Base-by-base conservation (phyloP, 73 alveolate species). In the Urostyla sp. region DNA sequence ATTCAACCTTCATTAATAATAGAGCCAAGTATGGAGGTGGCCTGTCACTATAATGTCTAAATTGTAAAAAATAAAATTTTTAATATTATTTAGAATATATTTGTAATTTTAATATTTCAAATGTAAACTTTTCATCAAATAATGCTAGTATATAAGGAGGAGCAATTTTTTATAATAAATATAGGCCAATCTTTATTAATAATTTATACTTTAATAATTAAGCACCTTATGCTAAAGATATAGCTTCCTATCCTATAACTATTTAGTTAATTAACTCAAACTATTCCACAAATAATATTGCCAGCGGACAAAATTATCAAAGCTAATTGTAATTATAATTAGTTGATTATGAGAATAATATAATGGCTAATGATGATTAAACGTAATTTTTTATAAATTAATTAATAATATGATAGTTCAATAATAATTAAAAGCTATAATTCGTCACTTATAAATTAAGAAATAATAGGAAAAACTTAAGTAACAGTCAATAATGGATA, bases 101-200 rank as follows among this genome's bases (percentile, higher is more conserved):
- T n/a, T n/a, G n/a, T n/a, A n/a, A n/a, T n/a, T n/a, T n/a, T n/a
- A n/a, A n/a, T n/a, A n/a, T n/a, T n/a, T n/a, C n/a, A n/a, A n/a
- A n/a, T n/a, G n/a, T n/a, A n/a, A n/a, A 13, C 18, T 69, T 69
- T 28, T 11, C 1, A 8, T 2, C 38, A 1, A 69, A 69, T 32
- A 1, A 13, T n/a, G 83, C 83, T 27, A 1, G 3, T 3, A 6
- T 27, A 8, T 23, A 69, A 69, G 83, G 83, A 10, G 83, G 72
- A 5, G 67, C 27, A 18, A 5, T 69, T 8, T 23, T 5, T 49
- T 45, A 48, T 24, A 45, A 69, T 27, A 37, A 46, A 24, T 48
- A 24, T 27, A 45, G 54, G 20, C 67, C 67, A 6, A 10, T 4
- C 37, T 1, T 45, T 46, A 21, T 28, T 6, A 49, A 8, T 27